phyloP scores from a whole-genome alignment of 2,329 filamentous ascomycete species.

The Colletotrichum sp. region DNA sequence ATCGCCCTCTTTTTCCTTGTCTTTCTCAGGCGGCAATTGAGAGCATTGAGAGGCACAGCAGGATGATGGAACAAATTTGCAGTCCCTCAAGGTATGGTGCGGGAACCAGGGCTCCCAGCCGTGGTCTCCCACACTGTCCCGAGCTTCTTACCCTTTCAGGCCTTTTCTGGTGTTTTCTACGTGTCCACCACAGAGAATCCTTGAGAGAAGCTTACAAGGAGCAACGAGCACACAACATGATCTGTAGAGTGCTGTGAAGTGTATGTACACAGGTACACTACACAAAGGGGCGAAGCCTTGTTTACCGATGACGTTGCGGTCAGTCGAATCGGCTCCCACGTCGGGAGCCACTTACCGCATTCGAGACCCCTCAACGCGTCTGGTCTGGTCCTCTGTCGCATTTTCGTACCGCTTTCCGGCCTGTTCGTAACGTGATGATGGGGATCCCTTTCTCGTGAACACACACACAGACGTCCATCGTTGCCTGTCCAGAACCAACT shows the following conservation, averaged over 20 bases:
- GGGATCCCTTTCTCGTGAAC: neutral
- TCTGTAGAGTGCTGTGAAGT: neutral
- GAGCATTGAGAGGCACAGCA: neutral
- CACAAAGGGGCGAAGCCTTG: neutral
- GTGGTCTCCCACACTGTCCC: neutral
- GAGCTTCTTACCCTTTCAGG: neutral
- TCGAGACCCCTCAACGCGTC: neutral
- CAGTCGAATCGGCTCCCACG: neutral
- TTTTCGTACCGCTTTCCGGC: neutral
- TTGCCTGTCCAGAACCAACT: neutral
- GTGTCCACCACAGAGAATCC: neutral
- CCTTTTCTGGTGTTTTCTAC: neutral
- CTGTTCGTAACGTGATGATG: neutral
- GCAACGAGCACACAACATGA: neutral
- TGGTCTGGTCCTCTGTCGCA: neutral
- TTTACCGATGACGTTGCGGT: neutral
- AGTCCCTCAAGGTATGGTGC: neutral
- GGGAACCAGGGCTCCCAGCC: neutral
- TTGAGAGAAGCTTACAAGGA: neutral
- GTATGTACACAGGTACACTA: neutral
- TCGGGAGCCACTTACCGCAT: neutral
- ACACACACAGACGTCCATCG: neutral
- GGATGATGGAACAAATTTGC: neutral
- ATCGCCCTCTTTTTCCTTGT: neutral
- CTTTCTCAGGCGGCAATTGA: neutral